Base-by-base conservation (phyloP, 441 rosid species). In the Biscutella laevigata region DNA sequence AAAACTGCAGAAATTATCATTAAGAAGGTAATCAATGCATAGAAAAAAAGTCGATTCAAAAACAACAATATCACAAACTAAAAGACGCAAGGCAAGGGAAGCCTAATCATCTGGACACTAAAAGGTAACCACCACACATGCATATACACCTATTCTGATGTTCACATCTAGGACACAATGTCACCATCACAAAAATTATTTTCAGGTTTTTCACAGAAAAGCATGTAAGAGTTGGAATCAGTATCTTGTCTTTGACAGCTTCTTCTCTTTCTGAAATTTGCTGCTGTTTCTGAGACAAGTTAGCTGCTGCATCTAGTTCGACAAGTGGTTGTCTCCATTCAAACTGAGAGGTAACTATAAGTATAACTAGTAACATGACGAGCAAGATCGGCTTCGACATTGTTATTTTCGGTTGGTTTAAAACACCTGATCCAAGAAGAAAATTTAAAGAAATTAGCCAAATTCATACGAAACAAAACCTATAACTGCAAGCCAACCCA, bases 311-410 rank as follows among this genome's bases (percentile, higher is more conserved):
- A 41, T 80, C 92, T 27, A 70, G 46, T 28, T 88, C 95, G 54
- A 82, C 78, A 55, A 85, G 80, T 20, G 70, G 89, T 64, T 85
- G 95, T 34, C 83, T 82, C 97, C 97, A 88, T 71, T 88, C 97
- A 57, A 88, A 88, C 54, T 85, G 97, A 29, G 92, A 88, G 36
- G 97, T 85, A n/a, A 88, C 80, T 35, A 88, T 76, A 32, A 85
- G 83, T 62, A 81, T 53, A 24, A 88, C 56, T 40, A 88, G 67
- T 27, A 88, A 61, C 70, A 71, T 81, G 21, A 81, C 95, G 0
- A 88, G 84, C 21, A 88, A 10, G 74, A 85, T 70, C 10, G 90
- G 92, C 59, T 86, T 77, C 30, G 95, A 77, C 89, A 88, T 88
- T 21, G 28, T 71, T 37, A 53, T 34, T 34, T 32, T 61, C 52